Percentiles rank a stretch among this genome's conserved stretches.
These are phyloP conservation scores for Parathielavia hyrcaniae DNA, from an alignment of 495 filamentous ascomycete species.

Conservation along the genomic window DNA sequence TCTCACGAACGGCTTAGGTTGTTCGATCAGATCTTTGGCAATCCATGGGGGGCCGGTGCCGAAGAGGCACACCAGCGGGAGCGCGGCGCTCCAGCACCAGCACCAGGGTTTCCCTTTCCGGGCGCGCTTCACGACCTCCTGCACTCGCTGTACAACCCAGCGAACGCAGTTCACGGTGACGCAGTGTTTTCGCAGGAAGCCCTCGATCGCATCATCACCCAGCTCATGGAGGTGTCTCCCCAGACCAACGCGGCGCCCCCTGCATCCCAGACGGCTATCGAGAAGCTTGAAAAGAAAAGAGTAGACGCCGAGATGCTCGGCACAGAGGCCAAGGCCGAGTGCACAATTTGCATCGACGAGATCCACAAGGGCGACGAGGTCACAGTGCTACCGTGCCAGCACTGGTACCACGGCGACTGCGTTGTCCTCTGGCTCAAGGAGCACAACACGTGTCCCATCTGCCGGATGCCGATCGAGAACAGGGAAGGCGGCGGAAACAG, in stretches of 20 bases:
- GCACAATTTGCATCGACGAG: slow-evolving; percentile 90
- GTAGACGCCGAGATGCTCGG: slow-evolving; percentile 62
- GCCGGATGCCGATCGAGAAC: slow-evolving; percentile 65
- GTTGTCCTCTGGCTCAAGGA: slow-evolving; percentile 74
- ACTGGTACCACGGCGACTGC: slow-evolving; percentile 85
- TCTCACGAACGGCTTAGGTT: slow-evolving; percentile 10
- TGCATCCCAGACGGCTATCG: slow-evolving; percentile 68
- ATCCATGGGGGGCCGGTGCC: slow-evolving; percentile 3
- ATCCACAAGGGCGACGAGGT: slow-evolving; percentile 70
- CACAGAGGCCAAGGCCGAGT: slow-evolving; percentile 59
- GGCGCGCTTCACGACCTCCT: slow-evolving; percentile 40
- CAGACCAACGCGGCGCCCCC: slow-evolving; percentile 75
- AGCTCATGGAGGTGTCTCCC: slow-evolving; percentile 75
- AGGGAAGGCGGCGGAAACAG: not conserved
- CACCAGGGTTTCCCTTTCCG: slow-evolving; percentile 23
- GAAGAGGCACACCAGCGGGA: slow-evolving; percentile 11
- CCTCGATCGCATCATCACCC: slow-evolving; percentile 78
- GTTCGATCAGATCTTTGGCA: slow-evolving; percentile 21
- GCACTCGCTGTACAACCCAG: slow-evolving; percentile 52
- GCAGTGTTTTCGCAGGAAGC: slow-evolving; percentile 90
- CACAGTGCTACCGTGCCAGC: slow-evolving; percentile 73
- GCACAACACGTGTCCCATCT: slow-evolving; percentile 88
- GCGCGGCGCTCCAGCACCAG: slow-evolving; percentile 14
- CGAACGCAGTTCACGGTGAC: slow-evolving; percentile 59
- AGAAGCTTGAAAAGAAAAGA: slow-evolving; percentile 60